Base-by-base conservation (phyloP, 495 filamentous ascomycete genomes). In the Penicillium mononematosum region DNA sequence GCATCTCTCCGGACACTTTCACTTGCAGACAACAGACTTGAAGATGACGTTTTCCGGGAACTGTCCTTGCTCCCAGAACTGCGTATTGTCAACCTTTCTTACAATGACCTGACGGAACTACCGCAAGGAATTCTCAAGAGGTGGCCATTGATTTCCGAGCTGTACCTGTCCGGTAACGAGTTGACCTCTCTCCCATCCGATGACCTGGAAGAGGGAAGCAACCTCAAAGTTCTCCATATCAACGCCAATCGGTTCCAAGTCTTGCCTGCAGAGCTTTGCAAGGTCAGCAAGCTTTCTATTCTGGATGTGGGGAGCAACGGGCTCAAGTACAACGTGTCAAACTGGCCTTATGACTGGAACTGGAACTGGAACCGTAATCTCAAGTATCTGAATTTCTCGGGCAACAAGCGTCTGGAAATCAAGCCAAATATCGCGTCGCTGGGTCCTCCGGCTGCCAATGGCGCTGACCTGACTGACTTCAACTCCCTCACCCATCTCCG, bases 261-360 rank as follows among this genome's bases (percentile, higher is more conserved):
- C 25, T 81, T 99, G 2, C 95, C 94, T 1, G 95, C 94, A 2
- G 94, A 99, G 69, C 85, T 99, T 31, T 94, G 90, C 50, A 92
- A 96, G 70, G 90, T 96, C 17, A 86, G 89, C 69, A 95, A 92
- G 72, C 81, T 96, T 25, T 80, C 92, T 9, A 87, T 96, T 22
- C 78, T 99, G 39, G 94, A 99, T 73, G 93, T 94, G 59, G 92
- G 92, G 51, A 97, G 89, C 78, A 99, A 99, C 64, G 82, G 81
- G n/a, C 80, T 99, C 45, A 99, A 97, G 70, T 99, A 99, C 78
- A 99, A 99, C 67, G 92, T 99, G 34, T 94, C 92, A 25, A 99
- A 99, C 66, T 96, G 95, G 82, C 94, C 95, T 1, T 99, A 99
- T 65, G 94, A 99, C 68, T 99, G 94, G 94, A 99, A 99, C 64